Base-by-base conservation (phyloP, 2,329 filamentous ascomycete genomes). In the Phaeoacremonium minimum region DNA sequence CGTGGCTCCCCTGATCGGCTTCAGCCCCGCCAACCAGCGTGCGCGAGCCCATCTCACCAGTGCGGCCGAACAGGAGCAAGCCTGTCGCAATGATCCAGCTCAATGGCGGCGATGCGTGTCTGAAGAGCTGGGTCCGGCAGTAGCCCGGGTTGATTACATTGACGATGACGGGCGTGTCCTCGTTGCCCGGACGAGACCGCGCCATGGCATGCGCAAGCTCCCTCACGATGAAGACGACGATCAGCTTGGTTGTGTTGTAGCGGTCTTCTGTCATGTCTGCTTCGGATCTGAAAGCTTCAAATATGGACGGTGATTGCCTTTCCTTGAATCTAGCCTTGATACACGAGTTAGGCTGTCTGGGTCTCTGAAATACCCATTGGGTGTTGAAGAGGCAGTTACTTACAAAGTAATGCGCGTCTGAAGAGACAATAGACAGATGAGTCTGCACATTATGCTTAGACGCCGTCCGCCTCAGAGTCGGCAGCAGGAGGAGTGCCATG, bases 401-500 rank as follows among this genome's bases (percentile, higher is more conserved):
- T 40, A 54, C 55, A 36, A 52, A 50, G 18, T 40, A 44, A 36
- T 62, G 58, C 8, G 54, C 58, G 26, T 63, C 63, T 2, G 66
- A 70, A 1, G 60, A 52, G 3, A 69, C 61, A 6, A 69, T 48
- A 3, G 53, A 49, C 4, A 72, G 36, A 15, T 56, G 56, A 12
- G 66, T 61, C 32, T 43, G 47, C 6, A 55, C 40, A 12, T 61
- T 62, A 35, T 52, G 49, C 36, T 43, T 47, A 4, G 35, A 46
- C 2, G 59, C 61, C 7, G 61, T 63, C 11, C 49, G 49, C 15
- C 57, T 56, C 45, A 75, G 43, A 16, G 50, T 45, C 2, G 70
- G 69, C 15, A 75, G 47, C 15, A 71, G 43, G 33, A 64, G 42
- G 9, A 73, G 29, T 0, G 61, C 60, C 36, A 74, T 53, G 18